Evolutionary conservation across 768 basidiomycete genomes (phyloP).

Genomic region (Lactarius sanguifluus): DNA sequence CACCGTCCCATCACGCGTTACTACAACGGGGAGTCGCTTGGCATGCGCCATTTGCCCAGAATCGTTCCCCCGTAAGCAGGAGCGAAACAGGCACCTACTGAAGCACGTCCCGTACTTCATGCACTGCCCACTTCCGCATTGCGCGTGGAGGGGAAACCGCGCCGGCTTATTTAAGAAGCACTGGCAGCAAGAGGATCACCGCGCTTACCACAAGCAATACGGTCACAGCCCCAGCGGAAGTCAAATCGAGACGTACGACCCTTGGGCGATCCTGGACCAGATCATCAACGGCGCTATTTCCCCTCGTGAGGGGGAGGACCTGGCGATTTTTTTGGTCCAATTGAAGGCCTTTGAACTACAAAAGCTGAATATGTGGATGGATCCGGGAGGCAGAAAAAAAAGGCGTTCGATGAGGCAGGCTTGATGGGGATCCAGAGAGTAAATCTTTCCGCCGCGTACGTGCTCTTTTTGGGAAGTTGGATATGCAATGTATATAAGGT

Average conservation of each 20-base stretch:
- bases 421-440: no score
- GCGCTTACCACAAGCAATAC: not conserved
- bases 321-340: not conserved
- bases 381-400: not conserved
- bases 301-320: not conserved
- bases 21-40: not conserved
- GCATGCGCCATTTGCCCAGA: not conserved
- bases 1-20: not conserved
- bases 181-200: not conserved
- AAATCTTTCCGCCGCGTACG: no score
- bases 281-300: not conserved
- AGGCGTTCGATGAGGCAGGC: not conserved
- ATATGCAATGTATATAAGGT: no score
- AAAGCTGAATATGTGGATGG: not conserved
- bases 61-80: not conserved
- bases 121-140: not conserved
- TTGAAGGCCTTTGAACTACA: not conserved
- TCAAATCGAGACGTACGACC: conserved; percentile 1
- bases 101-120: not conserved
- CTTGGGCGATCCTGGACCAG: not conserved
- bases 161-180: not conserved
- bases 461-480: no score
- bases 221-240: not conserved
- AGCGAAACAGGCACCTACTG: conserved; percentile 1
- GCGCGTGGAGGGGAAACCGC: conserved; percentile 1